Conservation (phyloP, 2,329 filamentous ascomycete species). For the Phoma sp. region DNA sequence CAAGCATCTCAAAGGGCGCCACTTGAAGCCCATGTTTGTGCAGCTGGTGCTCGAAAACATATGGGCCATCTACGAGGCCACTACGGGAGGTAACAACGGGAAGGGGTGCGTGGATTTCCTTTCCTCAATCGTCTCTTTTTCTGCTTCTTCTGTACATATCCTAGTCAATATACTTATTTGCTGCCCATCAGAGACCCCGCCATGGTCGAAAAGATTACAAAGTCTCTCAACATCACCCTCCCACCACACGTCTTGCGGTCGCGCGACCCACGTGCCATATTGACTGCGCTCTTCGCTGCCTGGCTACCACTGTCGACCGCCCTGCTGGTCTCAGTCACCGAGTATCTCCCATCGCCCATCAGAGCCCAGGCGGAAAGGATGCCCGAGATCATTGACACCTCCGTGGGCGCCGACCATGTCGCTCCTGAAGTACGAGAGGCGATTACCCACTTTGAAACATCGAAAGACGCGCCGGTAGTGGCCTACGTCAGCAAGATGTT, state of each 20-base stretch:
- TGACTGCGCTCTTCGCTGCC: slow-evolving; percentile 83
- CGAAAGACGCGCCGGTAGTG: slow-evolving; percentile 76
- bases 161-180: slow-evolving; percentile 51
- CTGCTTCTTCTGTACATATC: slow-evolving; percentile 42
- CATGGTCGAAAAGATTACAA: slow-evolving; percentile 92
- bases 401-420: slow-evolving; percentile 77
- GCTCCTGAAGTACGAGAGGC: slow-evolving; percentile 74
- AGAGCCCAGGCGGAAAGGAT: slow-evolving; percentile 80
- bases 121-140: slow-evolving; percentile 36
- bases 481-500: slow-evolving; percentile 99
- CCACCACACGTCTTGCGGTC: slow-evolving; percentile 84
- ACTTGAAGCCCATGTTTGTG: slow-evolving; percentile 95
- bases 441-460: slow-evolving; percentile 79
- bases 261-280: slow-evolving; percentile 79
- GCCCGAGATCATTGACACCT: slow-evolving; percentile 77
- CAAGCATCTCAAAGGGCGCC: slow-evolving; percentile 91
- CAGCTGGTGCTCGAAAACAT: slow-evolving; percentile 94
- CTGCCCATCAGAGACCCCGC: slow-evolving; percentile 67
- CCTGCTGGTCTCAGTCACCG: slow-evolving; percentile 89
- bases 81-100: slow-evolving; percentile 78
- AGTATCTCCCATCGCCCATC: slow-evolving; percentile 85
- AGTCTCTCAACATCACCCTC: slow-evolving; percentile 83
- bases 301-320: slow-evolving; percentile 96
- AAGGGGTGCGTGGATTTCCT: slow-evolving; percentile 70
- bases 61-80: slow-evolving; percentile 94